Percentiles rank a stretch among this genome's conserved stretches.
Conservation (phyloP, 768 basidiomycete genomes). For the Cystofilobasidium bisporidii region DNA sequence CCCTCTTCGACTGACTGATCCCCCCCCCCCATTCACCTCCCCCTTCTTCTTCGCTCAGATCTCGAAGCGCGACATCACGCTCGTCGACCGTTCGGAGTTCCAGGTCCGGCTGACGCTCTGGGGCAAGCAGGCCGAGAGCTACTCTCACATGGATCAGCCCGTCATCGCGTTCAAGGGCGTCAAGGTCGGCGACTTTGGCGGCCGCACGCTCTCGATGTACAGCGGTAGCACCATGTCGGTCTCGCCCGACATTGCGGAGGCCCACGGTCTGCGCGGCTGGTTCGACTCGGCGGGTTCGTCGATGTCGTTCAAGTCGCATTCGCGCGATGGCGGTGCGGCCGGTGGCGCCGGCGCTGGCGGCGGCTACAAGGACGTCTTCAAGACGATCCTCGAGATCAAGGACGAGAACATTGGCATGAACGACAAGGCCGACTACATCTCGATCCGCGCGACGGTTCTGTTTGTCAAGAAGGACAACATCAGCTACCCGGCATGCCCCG, state of each 20-base stretch:
- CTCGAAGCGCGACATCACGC: conserved; percentile 73
- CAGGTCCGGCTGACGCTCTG: conserved; percentile 80
- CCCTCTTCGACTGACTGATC: not conserved
- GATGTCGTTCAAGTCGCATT: conserved; percentile 62
- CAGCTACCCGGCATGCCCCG: conserved; percentile 80
- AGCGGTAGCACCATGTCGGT: conserved; percentile 70
- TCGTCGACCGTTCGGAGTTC: conserved; percentile 74
- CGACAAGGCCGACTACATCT: conserved; percentile 73
- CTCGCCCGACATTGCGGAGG: conserved; percentile 86
- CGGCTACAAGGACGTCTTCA: conserved; percentile 44
- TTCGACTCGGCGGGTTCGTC: conserved; percentile 56
- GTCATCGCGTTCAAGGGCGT: conserved; percentile 90
- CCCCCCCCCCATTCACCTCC: not conserved
- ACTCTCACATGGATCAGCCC: conserved; percentile 46
- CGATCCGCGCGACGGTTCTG: conserved; percentile 68
- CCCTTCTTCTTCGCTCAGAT: conserved; percentile 46
- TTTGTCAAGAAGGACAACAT: conserved; percentile 69
- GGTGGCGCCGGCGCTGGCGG: conserved; percentile 39
- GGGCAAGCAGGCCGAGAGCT: conserved; percentile 53
- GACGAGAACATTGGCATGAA: conserved; percentile 62
- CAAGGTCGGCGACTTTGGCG: conserved; percentile 84
- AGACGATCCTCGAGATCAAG: conserved; percentile 67
- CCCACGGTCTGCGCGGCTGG: conserved; percentile 81
- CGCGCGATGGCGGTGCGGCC: conserved; percentile 40
- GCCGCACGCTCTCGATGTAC: conserved; percentile 73